Base-by-base conservation (phyloP, 208 protist species). In the Kentomonas sorsogonicus region DNA sequence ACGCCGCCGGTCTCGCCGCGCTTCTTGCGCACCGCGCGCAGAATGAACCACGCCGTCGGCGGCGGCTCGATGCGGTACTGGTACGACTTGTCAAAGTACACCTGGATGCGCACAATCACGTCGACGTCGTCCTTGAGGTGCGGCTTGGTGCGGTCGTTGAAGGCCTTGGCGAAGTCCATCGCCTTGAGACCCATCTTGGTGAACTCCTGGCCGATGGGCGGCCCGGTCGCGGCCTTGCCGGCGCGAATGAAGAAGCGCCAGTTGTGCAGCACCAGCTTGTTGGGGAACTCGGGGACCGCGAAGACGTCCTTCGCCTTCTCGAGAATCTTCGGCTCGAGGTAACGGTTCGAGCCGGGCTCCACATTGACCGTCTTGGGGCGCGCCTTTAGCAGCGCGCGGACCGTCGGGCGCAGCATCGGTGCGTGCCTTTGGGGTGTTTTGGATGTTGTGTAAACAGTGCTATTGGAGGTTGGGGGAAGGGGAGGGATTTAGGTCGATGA, bases 11-110 rank as follows among this genome's bases (percentile, higher is more conserved):
- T 91, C 61, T 91, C 83, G 15, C 83, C 74, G 36, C 89, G 78
- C 69, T 92, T 93, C 65, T 86, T 91, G 45, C 80, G 79, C 30
- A 88, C 58, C 26, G 82, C 73, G 1, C 85, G 82, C 26, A 91
- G 45, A 30, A 95, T 62, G 39, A 93, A 91, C 86, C 86, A 95
- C 59, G 83, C 75, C 33, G 86, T 93, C 20, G 89, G 83, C 31
- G 86, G 89, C 15, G 89, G 89, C 73, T 93, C 85, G 54, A 93
- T 86, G 31, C 73, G 66, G 63, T 85, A 95, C 31, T 66, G 46
- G 66, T 93, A 95, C 11, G 89, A 89, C 59, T 95, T 95, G 63
- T 95, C 89, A 74, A 93, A 90, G 77, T 91, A 93, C 18, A 95
- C 84, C 60, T 95, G 86, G 48, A 95, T 88, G 55, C 86, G 86